Base-by-base conservation (phyloP, 2,329 filamentous ascomycete species). In the Exophiala dermatitidis region DNA sequence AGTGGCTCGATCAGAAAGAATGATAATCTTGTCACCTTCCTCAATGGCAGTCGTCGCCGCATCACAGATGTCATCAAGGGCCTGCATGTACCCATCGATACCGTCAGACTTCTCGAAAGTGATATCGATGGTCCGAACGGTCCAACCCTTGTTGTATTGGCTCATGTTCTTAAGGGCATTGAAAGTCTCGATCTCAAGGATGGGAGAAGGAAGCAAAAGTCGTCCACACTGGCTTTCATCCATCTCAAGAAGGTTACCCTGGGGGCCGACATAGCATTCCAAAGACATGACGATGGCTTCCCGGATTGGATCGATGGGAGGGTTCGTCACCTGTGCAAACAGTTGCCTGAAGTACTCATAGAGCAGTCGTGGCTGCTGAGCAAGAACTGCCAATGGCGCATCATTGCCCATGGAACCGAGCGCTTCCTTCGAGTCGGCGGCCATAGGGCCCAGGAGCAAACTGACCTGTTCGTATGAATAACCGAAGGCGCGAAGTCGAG, bases 221-320 rank as follows among this genome's bases (percentile, higher is more conserved):
- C 91, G 83, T 62, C 85, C 85, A 70, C 90, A 96, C 71, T 97
- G 91, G 30, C 85, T 85, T 53, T 88, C 74, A 65, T 95, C 85
- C 87, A 97, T 96, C 73, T 95, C 90, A 31, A 96, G 77, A 53
- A 97, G 75, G 68, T 97, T 97, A 54, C 91, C 91, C 72, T 97
- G 91, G 43, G 91, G 91, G 46, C 91, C 91, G 63, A 97, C 88
- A 68, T 96, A 97, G 65, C 91, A 94, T 68, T 95, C 90, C 38
- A 97, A 75, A 52, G 91, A 96, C 91, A 97, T 97, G 71, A 97
- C 91, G 65, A 96, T 93, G 30, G 90, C 91, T 77, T 97, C 91
- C 71, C 91, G 82, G 64, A 97, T 97, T 32, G 91, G 91, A 67
- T 97, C 91, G 66, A 97, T 97, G 9, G 91, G 91, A 62, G 91